Evolutionary conservation across 2,329 filamentous ascomycete species (phyloP).

Genomic region (Phialemonium atrogriseum): DNA sequence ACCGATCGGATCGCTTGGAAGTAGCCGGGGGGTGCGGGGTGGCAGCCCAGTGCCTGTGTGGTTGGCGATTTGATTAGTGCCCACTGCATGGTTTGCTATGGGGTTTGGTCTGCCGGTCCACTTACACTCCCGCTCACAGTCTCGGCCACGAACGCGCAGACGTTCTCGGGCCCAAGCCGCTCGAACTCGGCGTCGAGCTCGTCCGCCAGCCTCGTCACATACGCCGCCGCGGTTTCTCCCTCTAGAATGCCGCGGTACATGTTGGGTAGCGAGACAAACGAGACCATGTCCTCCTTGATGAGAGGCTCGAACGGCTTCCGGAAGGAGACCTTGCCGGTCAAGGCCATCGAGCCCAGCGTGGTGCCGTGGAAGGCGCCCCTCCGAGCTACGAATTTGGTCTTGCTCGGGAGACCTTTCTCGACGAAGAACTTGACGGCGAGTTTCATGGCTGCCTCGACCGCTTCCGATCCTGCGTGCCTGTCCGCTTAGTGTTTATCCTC

Average conservation of each 20-base stretch:
- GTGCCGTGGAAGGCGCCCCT: conserved; percentile 52
- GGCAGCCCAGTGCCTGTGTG: conserved; percentile 54
- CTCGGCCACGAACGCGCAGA: conserved; percentile 52
- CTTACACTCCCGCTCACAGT: conserved; percentile 48
- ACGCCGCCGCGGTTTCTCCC: conserved; percentile 36
- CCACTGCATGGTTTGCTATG: too few relatives aligned
- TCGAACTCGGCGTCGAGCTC: conserved; percentile 50
- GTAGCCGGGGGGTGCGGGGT: conserved; percentile 59
- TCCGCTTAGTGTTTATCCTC: conserved; percentile 1
- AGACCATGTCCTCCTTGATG: conserved; percentile 36
- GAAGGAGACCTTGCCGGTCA: conserved; percentile 43
- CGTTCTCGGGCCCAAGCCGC: conserved; percentile 41
- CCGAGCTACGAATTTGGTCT: conserved; percentile 47
- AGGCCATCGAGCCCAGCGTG: conserved; percentile 44
- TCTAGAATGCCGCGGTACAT: conserved; percentile 40
- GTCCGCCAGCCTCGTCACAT: conserved; percentile 40
- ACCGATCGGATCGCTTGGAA: conserved; percentile 58
- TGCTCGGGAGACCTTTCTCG: conserved; percentile 35
- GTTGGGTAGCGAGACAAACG: conserved; percentile 46
- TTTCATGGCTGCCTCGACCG: conserved; percentile 52
- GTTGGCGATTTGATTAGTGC: too few relatives aligned
- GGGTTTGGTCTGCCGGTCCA: too few relatives aligned
- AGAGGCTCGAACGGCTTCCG: conserved; percentile 43
- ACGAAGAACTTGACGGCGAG: conserved; percentile 50
- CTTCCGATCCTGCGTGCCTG: conserved; percentile 40